phyloP scores from a whole-genome alignment of 1,139 yeast species.

The Pichia terricola region DNA sequence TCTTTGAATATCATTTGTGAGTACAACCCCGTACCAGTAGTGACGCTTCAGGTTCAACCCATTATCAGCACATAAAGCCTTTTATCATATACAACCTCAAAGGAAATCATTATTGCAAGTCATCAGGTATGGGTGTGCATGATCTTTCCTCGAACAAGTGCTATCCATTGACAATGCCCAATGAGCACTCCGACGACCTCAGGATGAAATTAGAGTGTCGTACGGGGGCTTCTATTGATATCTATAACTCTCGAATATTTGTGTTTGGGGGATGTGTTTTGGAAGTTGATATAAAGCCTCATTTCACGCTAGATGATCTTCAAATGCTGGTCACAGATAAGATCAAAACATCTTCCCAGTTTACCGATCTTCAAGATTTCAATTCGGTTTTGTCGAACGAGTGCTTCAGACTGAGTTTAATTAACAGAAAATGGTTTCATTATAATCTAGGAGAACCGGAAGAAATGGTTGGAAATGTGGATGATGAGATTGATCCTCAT shows the following conservation, averaged over 20 bases:
- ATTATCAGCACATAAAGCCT: too few relatives aligned
- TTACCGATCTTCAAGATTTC: slow-evolving; percentile 4
- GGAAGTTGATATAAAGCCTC: slow-evolving; percentile 28
- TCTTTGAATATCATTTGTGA: too few relatives aligned
- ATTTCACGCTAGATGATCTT: slow-evolving; percentile 9
- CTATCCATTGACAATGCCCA: slow-evolving; percentile 38
- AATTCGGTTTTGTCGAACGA: slow-evolving; percentile 27
- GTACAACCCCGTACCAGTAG: too few relatives aligned
- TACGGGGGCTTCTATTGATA: slow-evolving; percentile 56
- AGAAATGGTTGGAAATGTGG: background rate
- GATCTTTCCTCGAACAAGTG: slow-evolving; percentile 44
- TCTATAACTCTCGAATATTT: slow-evolving; percentile 49
- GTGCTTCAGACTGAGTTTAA: slow-evolving; percentile 45
- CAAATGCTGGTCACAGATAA: slow-evolving; percentile 6
- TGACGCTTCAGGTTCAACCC: too few relatives aligned
- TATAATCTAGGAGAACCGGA: slow-evolving; percentile 19
- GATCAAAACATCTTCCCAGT: background rate
- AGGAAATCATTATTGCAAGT: too few relatives aligned
- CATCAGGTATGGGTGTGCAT: slow-evolving; percentile 31
- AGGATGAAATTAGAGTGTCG: slow-evolving; percentile 44
- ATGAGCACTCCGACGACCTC: slow-evolving; percentile 33
- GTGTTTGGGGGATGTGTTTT: slow-evolving; percentile 64
- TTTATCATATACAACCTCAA: too few relatives aligned
- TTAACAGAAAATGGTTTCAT: slow-evolving; percentile 45
- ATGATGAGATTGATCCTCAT: too few relatives aligned